Percentiles rank a stretch among this genome's conserved stretches.
These are phyloP conservation scores for Microsporum canis DNA, from an alignment of 2,329 filamentous ascomycete species.

Conservation along the genomic window DNA sequence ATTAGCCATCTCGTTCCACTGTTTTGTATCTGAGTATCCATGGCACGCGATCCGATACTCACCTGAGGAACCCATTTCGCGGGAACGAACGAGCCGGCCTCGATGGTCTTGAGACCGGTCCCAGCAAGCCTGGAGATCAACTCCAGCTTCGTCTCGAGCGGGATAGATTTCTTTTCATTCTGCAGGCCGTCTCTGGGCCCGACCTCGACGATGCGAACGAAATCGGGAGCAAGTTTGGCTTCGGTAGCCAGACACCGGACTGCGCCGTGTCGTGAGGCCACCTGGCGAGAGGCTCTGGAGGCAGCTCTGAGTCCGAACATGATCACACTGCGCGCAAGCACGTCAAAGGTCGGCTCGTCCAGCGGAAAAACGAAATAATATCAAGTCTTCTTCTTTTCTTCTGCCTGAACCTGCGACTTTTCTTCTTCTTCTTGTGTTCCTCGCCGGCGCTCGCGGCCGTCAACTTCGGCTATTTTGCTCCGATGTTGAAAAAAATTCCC, in stretches of 20 bases:
- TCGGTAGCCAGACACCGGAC: constrained; percentile 29
- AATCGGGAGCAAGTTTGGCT: constrained; percentile 34
- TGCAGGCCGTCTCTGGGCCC: constrained; percentile 44
- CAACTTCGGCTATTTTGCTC: constrained; percentile 1
- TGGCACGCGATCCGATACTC: constrained; percentile 12
- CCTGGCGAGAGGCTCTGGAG: constrained; percentile 22
- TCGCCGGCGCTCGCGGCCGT: constrained; percentile 1
- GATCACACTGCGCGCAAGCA: background rate
- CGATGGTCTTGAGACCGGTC: constrained; percentile 41
- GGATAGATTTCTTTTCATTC: constrained; percentile 41
- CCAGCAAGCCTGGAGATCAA: constrained; percentile 38
- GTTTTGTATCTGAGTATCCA: background rate
- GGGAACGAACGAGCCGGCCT: constrained; percentile 44
- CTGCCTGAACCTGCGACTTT: background rate
- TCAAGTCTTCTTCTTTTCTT: background rate
- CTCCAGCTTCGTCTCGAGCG: constrained; percentile 39
- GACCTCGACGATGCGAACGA: constrained; percentile 44
- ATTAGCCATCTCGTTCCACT: background rate
- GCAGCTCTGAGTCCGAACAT: constrained; percentile 22
- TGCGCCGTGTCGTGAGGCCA: constrained; percentile 17
- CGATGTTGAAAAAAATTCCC: background rate
- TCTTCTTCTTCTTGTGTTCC: background rate
- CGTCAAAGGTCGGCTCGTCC: background rate
- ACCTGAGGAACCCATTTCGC: constrained; percentile 47
- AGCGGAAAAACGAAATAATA: background rate